Conservation (phyloP, 2,329 filamentous ascomycete species). For the Malbranchea cinnamomea region DNA sequence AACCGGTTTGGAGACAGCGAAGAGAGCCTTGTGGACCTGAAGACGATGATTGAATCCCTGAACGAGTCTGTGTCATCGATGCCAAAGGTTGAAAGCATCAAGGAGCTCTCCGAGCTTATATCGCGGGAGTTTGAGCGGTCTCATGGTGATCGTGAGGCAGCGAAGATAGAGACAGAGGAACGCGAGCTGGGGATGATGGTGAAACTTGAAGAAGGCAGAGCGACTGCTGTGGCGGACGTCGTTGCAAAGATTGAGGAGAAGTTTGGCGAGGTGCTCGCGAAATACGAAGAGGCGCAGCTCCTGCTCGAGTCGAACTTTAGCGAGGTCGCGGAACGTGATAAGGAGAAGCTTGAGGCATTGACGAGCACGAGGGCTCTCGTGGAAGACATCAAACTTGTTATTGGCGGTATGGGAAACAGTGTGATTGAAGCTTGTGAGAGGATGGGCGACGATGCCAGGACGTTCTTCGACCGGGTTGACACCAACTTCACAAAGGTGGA, state of each 20-base stretch:
- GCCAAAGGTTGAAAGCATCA: conserved; percentile 44
- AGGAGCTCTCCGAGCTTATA: conserved; percentile 59
- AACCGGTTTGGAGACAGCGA: conserved; percentile 62
- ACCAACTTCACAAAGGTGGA: conserved; percentile 63
- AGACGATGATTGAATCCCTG: conserved; percentile 50
- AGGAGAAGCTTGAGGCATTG: conserved; percentile 58
- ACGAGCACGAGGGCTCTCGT: conserved; percentile 62
- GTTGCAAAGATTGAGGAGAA: conserved; percentile 55
- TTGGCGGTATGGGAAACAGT: conserved; percentile 69
- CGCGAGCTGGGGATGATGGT: conserved; percentile 39
- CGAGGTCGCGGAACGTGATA: conserved; percentile 57
- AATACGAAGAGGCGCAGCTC: conserved; percentile 74
- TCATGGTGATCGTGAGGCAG: conserved; percentile 60
- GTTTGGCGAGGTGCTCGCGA: conserved; percentile 64
- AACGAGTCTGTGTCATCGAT: conserved; percentile 41
- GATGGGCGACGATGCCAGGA: conserved; percentile 74
- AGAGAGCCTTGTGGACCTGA: conserved; percentile 41
- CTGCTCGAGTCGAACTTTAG: conserved; percentile 59
- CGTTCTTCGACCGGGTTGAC: conserved; percentile 69
- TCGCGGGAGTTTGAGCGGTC: conserved; percentile 79
- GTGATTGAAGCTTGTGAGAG: conserved; percentile 75
- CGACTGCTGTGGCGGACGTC: conserved; percentile 39
- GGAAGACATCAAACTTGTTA: conserved; percentile 73
- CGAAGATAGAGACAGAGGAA: conserved; percentile 63
- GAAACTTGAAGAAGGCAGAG: conserved; percentile 46